Evolutionary conservation across 2,329 filamentous ascomycete genomes (phyloP), one percentile per base, ranked within the genome.

Genomic region (Clonostachys solani): DNA sequence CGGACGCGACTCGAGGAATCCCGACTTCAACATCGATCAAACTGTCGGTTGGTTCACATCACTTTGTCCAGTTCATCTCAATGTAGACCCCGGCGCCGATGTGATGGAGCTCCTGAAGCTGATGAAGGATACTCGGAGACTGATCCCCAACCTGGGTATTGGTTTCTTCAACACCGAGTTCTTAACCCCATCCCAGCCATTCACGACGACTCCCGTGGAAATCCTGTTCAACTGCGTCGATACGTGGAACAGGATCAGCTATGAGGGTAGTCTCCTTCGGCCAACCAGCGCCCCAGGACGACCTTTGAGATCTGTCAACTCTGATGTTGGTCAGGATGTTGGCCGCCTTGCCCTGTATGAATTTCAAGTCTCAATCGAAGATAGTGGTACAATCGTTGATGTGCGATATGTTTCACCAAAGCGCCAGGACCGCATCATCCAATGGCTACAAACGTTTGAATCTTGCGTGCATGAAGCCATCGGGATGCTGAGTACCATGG

Each of bases 41-140:
- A 83, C 79, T 0, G 77, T 83, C 0, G 80, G 80, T 3, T 83
- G 78, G 78, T 81, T 83, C 51, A 81, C 78, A 3, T 73, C 77
- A 0, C 62, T 83, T 12, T 78, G 72, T 43, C 80, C 80, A 0
- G 63, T 82, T 6, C 64, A 68, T 2, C 61, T 75, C 4, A 66
- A 68, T 9, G 55, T 72, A 1, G 67, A 73, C 3, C 61, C 65
- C 3, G 60, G 66, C 3, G 71, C 77, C 33, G 75, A 81, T 49
- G 60, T 81, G 15, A 60, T 80, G 37, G 65, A 75, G 12, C 71
- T 75, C 0, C 60, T 82, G 12, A 72, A 72, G n/a, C 63, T 72
- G 19, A 64, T 80, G 42, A 83, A 83, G 54, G 77, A 82, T 52
- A 64, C 63, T 0, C 69, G 79, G 1, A 67, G 72, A 10, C 60